phyloP scores from a whole-genome alignment of 306 rosid genomes.

The Pyrus bretschneideri region DNA sequence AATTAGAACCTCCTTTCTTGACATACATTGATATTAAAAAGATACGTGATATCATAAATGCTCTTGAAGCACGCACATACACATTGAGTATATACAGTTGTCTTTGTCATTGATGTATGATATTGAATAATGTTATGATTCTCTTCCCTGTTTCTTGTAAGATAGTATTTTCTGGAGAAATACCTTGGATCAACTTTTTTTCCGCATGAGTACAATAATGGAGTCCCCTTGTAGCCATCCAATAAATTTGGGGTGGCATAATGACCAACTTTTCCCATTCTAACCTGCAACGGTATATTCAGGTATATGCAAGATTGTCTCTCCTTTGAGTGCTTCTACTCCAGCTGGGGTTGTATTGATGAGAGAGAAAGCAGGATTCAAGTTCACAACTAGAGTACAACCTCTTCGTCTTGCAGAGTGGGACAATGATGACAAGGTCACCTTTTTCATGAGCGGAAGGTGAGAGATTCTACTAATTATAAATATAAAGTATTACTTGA shows the following conservation, averaged over 20 bases:
- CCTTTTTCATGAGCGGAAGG: conserved; percentile 97
- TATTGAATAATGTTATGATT: neutral
- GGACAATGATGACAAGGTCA: conserved; percentile 86
- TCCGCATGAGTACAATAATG: neutral
- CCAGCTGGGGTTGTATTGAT: conserved; percentile 93
- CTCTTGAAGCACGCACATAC: too few relatives aligned
- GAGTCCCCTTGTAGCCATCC: too few relatives aligned
- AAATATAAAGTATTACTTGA: neutral
- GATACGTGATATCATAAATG: neutral
- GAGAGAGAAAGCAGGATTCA: conserved; percentile 88
- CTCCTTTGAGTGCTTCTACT: conserved; percentile 84
- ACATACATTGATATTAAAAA: neutral
- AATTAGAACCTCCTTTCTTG: neutral
- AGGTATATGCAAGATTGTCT: conserved; percentile 93
- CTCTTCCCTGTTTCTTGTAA: neutral
- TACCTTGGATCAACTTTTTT: neutral
- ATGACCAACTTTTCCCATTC: neutral
- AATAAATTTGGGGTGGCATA: neutral
- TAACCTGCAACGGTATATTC: conserved; percentile 13
- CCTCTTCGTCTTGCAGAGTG: conserved; percentile 98
- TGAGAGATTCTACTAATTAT: conserved; percentile 22
- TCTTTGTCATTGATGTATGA: neutral
- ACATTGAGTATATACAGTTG: neutral
- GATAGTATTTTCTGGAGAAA: neutral
- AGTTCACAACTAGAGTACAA: conserved; percentile 94